Conservation (phyloP, 306 rosid genomes). For the Echinosophora koreensis region DNA sequence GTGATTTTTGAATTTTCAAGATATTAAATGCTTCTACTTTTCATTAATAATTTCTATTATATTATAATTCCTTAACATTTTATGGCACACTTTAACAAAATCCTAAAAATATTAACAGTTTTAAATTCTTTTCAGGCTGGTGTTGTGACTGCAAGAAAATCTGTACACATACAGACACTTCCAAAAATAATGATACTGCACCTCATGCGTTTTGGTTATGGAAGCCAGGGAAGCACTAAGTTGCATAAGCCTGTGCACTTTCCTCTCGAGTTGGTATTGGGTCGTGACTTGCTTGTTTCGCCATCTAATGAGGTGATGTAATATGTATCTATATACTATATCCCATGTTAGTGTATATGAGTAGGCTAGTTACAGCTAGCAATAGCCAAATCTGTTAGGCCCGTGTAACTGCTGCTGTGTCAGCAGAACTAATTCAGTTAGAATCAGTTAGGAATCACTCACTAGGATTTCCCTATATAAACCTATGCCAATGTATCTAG, state of each 20-base stretch:
- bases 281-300: conserved; percentile 80
- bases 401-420: too few relatives aligned
- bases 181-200: conserved; percentile 93
- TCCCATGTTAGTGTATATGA: background rate
- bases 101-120: conserved; percentile 1
- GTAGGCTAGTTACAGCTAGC: too few relatives aligned
- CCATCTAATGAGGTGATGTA: conserved; percentile 70
- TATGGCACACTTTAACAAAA: background rate
- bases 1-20: background rate
- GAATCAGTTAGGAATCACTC: too few relatives aligned
- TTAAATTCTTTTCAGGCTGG: conserved; percentile 66
- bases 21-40: background rate
- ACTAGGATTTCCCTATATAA: too few relatives aligned
- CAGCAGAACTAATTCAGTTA: too few relatives aligned
- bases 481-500: too few relatives aligned
- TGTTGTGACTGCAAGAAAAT: conserved; percentile 80
- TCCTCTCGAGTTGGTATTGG: conserved; percentile 79
- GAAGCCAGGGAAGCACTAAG: conserved; percentile 98
- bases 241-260: conserved; percentile 85
- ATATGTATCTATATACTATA: background rate
- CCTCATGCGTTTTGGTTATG: conserved; percentile 91
- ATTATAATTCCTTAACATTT: background rate
- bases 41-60: background rate
- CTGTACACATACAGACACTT: conserved; percentile 75
- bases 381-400: too few relatives aligned